phyloP scores from a whole-genome alignment of 306 rosid genomes.

The Inga laurina region DNA sequence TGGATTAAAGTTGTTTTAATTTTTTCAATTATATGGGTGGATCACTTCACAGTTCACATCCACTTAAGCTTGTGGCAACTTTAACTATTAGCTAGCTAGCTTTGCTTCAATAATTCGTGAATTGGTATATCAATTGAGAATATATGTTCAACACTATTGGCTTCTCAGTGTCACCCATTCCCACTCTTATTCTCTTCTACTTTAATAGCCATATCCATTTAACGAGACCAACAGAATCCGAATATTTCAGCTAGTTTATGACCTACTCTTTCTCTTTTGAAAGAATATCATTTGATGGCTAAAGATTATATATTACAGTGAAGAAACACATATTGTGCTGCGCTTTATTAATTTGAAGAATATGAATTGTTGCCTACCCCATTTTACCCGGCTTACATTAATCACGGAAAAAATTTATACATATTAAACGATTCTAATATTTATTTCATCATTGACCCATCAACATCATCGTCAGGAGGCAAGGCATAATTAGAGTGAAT shows the following conservation, averaged over 20 bases:
- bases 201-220: neutral
- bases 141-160: neutral
- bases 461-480: neutral
- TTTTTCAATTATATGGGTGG: neutral
- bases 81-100: neutral
- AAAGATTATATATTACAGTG: neutral
- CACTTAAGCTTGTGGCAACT: neutral
- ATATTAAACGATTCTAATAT: neutral
- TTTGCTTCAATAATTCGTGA: neutral
- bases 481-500: neutral
- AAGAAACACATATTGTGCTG: neutral
- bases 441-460: neutral
- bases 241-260: neutral
- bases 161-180: neutral
- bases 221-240: neutral
- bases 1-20: neutral
- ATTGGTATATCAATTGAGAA: neutral
- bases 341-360: neutral
- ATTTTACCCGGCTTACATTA: neutral
- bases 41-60: neutral
- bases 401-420: neutral
- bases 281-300: neutral
- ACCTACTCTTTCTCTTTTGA: neutral
- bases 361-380: neutral
- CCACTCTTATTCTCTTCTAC: neutral